Conservation (phyloP, 2,329 filamentous ascomycete species). For the Aspergillus intermedius region DNA sequence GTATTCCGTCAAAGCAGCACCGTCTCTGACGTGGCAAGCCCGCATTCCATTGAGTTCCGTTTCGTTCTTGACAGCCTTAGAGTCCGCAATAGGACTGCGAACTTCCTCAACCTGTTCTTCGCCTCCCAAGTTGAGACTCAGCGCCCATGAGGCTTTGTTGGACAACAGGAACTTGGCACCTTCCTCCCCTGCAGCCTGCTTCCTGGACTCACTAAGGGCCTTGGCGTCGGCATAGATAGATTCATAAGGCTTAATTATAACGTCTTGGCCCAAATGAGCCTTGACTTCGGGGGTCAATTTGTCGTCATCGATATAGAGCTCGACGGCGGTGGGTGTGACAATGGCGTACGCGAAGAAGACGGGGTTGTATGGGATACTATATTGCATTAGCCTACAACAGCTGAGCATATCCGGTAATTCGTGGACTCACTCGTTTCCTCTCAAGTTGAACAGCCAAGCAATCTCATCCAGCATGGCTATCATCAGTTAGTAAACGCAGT, state of each 20-base stretch:
- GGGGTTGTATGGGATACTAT: constrained; percentile 84
- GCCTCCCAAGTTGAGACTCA: constrained; percentile 79
- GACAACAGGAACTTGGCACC: constrained; percentile 71
- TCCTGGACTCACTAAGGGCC: constrained; percentile 49
- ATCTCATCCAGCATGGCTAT: constrained; percentile 84
- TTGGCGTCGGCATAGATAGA: constrained; percentile 73
- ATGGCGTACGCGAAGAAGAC: constrained; percentile 97
- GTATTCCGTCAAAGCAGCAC: constrained; percentile 81
- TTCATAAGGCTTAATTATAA: constrained; percentile 74
- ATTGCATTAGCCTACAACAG: constrained; percentile 4
- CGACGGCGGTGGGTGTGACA: constrained; percentile 67
- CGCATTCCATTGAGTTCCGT: constrained; percentile 88
- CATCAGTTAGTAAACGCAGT: constrained; percentile 8
- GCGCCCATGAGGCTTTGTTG: constrained; percentile 85
- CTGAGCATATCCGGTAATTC: background rate
- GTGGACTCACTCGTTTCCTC: constrained; percentile 66
- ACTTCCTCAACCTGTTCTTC: constrained; percentile 78
- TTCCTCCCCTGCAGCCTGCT: constrained; percentile 35
- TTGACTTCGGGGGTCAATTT: constrained; percentile 67
- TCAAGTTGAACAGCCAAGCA: constrained; percentile 96
- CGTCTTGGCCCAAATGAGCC: constrained; percentile 61
- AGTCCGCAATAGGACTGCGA: constrained; percentile 78
- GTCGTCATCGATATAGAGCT: constrained; percentile 73
- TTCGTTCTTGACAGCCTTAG: constrained; percentile 92
- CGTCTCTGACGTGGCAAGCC: constrained; percentile 86